Percentiles rank a stretch among this genome's conserved stretches.
Conservation (phyloP, 306 rosid species). For the Vigna unguiculata region DNA sequence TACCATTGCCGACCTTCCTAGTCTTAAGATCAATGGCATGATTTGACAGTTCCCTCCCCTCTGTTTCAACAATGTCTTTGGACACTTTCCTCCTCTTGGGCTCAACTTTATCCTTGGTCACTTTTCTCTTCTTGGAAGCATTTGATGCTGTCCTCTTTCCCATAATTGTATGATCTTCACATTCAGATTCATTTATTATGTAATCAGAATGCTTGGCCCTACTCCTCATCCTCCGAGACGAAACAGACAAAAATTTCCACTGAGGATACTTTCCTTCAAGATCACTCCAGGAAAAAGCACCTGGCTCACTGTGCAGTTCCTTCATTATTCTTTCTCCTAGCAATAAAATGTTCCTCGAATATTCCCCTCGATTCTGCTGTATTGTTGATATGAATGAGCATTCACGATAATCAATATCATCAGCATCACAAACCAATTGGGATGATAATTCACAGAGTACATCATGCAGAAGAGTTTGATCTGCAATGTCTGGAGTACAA, state of each 20-base stretch:
- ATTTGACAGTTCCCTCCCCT: slow-evolving; percentile 18
- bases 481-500: slow-evolving; percentile 44
- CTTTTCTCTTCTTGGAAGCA: slow-evolving; percentile 34
- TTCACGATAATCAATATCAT: slow-evolving; percentile 40
- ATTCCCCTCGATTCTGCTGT: slow-evolving; percentile 64
- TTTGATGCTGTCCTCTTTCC: slow-evolving; percentile 55
- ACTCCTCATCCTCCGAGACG: slow-evolving; percentile 69
- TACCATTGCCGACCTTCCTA: not conserved
- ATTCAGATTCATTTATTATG: slow-evolving; percentile 41
- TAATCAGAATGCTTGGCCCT: slow-evolving; percentile 49
- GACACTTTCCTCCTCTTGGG: slow-evolving; percentile 16
- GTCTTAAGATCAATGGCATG: slow-evolving; percentile 26
- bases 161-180: slow-evolving; percentile 44
- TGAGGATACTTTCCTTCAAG: slow-evolving; percentile 56
- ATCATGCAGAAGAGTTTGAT: slow-evolving; percentile 52
- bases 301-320: slow-evolving; percentile 43
- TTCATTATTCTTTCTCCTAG: slow-evolving; percentile 53
- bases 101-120: slow-evolving; percentile 19
- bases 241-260: slow-evolving; percentile 64
- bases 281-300: slow-evolving; percentile 62
- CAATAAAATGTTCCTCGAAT: slow-evolving; percentile 48
- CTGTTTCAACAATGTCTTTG: not conserved
- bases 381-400: slow-evolving; percentile 53
- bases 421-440: slow-evolving; percentile 47
- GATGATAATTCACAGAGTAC: slow-evolving; percentile 59